Evolutionary conservation across 768 basidiomycete genomes (phyloP), one percentile per base, ranked within the genome.

Genomic region (Tricholoma hemisulphureum): DNA sequence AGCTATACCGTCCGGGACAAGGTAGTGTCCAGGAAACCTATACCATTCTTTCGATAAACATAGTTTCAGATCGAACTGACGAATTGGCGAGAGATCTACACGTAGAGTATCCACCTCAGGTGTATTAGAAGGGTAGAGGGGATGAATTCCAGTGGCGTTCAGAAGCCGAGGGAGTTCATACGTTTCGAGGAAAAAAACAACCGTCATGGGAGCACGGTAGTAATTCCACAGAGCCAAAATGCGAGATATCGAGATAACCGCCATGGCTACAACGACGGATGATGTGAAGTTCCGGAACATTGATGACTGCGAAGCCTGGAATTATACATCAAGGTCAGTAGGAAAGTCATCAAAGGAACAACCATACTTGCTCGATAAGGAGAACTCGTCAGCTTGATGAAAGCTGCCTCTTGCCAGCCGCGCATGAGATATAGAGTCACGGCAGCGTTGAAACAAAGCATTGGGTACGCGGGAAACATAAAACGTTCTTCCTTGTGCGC

Each of bases 401-500:
- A 98, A 2, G 77, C 71, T 16, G 75, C 78, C 76, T 98, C 95
- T 60, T 92, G 70, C 92, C 89, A 94, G 11, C 94, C 95, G 58
- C 94, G 83, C 13, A 90, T 64, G 41, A 99, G 79, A 70, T 91
- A 98, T 10, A 96, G 61, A 11, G 87, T 80, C n/a, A 95, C 87
- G 4, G 93, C 92, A 0, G 95, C 96, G 67, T 98, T 98, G 75
- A 98, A 93, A 67, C 93, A 93, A 48, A 98, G 73, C 29, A 98
- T 71, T 1, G 93, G 91, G 69, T 96, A 98, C 2, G 84, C 88
- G 1, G 97, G 96, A 72, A 88, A 98, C 86, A 98, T 90, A 76
- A 99, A 99, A n/a, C 97, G 82, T 69, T 99, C 97, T 73, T 99
- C 97, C 74, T 99, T 99, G 74, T 99, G 97, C 1, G 89, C 76